Conservation (phyloP, 768 basidiomycete species). For the Phanerochaete carnosa region DNA sequence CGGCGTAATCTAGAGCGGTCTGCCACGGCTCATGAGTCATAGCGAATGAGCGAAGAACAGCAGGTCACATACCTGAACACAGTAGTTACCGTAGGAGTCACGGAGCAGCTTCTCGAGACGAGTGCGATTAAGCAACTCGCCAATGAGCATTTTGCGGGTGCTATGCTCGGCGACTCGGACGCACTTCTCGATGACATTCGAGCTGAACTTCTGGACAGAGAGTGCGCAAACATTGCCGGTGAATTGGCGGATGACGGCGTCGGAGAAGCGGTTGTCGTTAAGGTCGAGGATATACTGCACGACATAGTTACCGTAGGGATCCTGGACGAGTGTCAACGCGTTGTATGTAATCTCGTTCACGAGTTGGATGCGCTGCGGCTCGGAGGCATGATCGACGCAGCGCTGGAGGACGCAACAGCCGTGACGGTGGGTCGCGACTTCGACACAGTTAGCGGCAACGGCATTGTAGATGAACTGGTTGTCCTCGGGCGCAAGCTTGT, state of each 20-base stretch:
- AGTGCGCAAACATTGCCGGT: slow-evolving; percentile 95
- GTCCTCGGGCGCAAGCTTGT: slow-evolving; percentile 96
- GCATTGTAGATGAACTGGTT: slow-evolving; percentile 99
- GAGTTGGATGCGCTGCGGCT: slow-evolving; percentile 90
- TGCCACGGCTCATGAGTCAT: slow-evolving; percentile 31
- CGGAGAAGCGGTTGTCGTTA: slow-evolving; percentile 98
- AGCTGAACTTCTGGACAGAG: slow-evolving; percentile 99
- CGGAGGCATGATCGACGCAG: slow-evolving; percentile 97
- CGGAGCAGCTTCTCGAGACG: slow-evolving; percentile 93
- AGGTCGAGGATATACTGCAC: slow-evolving; percentile 98
- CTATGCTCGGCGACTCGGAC: slow-evolving; percentile 95
- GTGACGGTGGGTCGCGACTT: slow-evolving; percentile 96
- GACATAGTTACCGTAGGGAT: slow-evolving; percentile 93
- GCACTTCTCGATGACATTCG: slow-evolving; percentile 97
- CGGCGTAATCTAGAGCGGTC: slow-evolving; percentile 97
- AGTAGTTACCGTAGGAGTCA: slow-evolving; percentile 96
- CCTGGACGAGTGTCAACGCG: slow-evolving; percentile 95
- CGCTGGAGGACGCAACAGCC: slow-evolving; percentile 98
- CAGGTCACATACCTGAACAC: slow-evolving; percentile 65
- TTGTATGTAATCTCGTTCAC: slow-evolving; percentile 99
- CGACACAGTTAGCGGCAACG: slow-evolving; percentile 97
- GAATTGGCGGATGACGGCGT: slow-evolving; percentile 96
- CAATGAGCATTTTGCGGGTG: slow-evolving; percentile 92
- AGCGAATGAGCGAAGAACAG: not conserved
- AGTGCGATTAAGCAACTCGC: slow-evolving; percentile 91